Conservation (phyloP, 305 asterid genomes). For the Fraxinus velutina region DNA sequence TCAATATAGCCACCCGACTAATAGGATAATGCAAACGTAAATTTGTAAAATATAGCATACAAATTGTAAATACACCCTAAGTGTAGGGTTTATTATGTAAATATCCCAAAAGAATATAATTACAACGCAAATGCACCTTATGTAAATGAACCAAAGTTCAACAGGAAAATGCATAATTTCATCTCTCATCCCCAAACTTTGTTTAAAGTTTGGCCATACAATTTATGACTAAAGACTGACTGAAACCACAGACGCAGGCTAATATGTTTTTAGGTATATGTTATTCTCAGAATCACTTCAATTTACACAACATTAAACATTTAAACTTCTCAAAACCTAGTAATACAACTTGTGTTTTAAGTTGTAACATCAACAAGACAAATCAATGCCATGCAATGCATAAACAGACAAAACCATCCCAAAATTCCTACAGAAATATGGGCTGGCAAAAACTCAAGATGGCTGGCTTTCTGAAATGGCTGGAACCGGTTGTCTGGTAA, state of each 20-base stretch:
- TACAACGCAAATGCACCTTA: background rate
- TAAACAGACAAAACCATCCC: background rate
- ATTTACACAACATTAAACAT: background rate
- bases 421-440: background rate
- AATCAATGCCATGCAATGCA: background rate
- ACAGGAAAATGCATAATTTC: background rate
- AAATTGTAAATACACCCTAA: background rate
- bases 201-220: background rate
- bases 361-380: background rate
- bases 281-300: background rate
- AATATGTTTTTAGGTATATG: background rate
- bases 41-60: background rate
- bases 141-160: background rate
- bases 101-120: background rate
- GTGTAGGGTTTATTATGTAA: background rate
- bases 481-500: conserved; percentile 53
- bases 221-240: background rate
- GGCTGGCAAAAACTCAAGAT: conserved; percentile 22
- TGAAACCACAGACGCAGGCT: background rate
- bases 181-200: background rate
- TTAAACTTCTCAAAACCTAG: background rate
- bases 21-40: background rate
- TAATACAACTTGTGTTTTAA: background rate
- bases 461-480: conserved; percentile 38
- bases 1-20: background rate